These are phyloP conservation scores for Oropetium thomaeum DNA, from an alignment of 176 grass and related monocot genomes.

Conservation along the genomic window DNA sequence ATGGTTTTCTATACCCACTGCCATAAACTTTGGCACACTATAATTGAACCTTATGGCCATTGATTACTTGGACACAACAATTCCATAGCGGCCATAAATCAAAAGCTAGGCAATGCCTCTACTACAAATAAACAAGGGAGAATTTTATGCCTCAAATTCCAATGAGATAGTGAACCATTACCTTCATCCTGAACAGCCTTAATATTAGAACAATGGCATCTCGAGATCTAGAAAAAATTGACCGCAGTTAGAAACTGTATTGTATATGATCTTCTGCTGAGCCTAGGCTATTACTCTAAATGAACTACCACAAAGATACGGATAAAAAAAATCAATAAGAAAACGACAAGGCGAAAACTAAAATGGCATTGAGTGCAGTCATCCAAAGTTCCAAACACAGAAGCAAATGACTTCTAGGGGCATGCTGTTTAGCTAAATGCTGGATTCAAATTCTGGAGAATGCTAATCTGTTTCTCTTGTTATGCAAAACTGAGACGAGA, in stretches of 20 bases:
- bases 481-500: neutral
- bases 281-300: neutral
- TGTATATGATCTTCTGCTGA: neutral
- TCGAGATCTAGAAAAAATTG: conserved; percentile 49
- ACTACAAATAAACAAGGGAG: neutral
- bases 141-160: neutral
- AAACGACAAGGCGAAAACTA: neutral
- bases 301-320: neutral
- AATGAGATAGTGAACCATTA: conserved; percentile 12
- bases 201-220: conserved; percentile 84
- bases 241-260: conserved; percentile 1
- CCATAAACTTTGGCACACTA: neutral
- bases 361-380: neutral
- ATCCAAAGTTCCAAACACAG: neutral
- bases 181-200: conserved; percentile 80
- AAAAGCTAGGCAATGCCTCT: neutral
- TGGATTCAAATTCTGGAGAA: neutral
- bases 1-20: too few species aligned
- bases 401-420: neutral
- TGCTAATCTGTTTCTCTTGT: neutral
- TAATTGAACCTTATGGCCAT: neutral
- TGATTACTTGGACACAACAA: neutral
- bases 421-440: neutral
- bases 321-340: neutral
- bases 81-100: neutral